Evolutionary conservation across 169 alveolate species (phyloP).

Genomic region (Cryptosporidium parvum): DNA sequence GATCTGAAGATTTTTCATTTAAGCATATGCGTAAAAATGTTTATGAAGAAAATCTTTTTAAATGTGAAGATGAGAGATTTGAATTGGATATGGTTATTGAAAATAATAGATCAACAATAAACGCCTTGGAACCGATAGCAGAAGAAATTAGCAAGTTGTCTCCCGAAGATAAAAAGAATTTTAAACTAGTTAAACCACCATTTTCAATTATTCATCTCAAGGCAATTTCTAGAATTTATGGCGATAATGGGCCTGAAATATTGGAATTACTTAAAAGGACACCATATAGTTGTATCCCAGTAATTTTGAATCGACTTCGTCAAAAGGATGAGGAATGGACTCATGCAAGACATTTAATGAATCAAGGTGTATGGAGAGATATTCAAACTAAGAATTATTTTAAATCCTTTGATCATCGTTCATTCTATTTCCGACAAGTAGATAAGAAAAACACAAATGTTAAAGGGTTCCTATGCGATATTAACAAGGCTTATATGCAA

Average conservation of each 20-base stretch:
- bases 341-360: slow-evolving; percentile 79
- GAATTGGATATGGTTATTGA: slow-evolving; percentile 84
- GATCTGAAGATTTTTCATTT: slow-evolving; percentile 86
- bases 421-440: slow-evolving; percentile 84
- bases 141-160: slow-evolving; percentile 74
- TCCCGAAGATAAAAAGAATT: slow-evolving; percentile 77
- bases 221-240: slow-evolving; percentile 82
- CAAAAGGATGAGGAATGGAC: slow-evolving; percentile 80
- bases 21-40: slow-evolving; percentile 84
- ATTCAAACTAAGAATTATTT: slow-evolving; percentile 83
- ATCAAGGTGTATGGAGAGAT: slow-evolving; percentile 81
- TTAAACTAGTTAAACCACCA: slow-evolving; percentile 67
- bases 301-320: slow-evolving; percentile 79
- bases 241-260: slow-evolving; percentile 84
- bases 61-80: slow-evolving; percentile 88
- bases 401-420: slow-evolving; percentile 86
- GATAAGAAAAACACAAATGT: slow-evolving; percentile 84
- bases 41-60: slow-evolving; percentile 87
- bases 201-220: slow-evolving; percentile 79
- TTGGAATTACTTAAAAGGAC: slow-evolving; percentile 77
- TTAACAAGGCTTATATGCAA: slow-evolving; percentile 69
- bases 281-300: slow-evolving; percentile 84
- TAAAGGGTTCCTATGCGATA: slow-evolving; percentile 79
- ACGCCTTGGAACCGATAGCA: slow-evolving; percentile 79
- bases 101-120: slow-evolving; percentile 79